These are phyloP conservation scores for Tarenaya hassleriana DNA, from an alignment of 345 rosid genomes.

Conservation along the genomic window DNA sequence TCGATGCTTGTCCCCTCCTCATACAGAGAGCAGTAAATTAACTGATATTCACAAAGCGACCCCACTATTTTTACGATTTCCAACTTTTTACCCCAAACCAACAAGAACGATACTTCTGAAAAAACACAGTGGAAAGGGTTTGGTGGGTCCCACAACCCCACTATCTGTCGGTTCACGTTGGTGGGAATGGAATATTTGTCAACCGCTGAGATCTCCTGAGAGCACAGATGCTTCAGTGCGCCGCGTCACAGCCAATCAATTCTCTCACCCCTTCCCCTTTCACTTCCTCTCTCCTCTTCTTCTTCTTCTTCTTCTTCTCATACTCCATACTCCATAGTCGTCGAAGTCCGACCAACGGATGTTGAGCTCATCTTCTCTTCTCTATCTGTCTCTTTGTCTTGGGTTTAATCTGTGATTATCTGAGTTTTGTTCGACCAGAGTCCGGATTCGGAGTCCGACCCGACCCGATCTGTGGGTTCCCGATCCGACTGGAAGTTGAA, in stretches of 20 bases:
- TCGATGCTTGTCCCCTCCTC: no score
- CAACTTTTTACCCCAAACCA: no score
- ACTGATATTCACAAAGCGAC: no score
- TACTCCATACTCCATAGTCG: constrained; percentile 4
- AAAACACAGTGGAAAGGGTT: constrained; percentile 25
- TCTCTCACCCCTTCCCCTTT: constrained; percentile 11
- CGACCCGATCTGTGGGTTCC: constrained; percentile 32
- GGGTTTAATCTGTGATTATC: background rate
- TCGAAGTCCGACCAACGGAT: constrained; percentile 30
- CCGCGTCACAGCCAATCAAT: constrained; percentile 18
- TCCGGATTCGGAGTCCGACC: constrained; percentile 4
- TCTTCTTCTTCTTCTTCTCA: constrained; percentile 6
- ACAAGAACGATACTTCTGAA: background rate
- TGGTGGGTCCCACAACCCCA: constrained; percentile 27
- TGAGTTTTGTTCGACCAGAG: constrained; percentile 11
- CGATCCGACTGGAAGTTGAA: constrained; percentile 24
- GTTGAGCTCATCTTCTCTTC: constrained; percentile 13
- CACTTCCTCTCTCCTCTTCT: background rate
- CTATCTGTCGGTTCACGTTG: constrained; percentile 27
- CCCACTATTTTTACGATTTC: no score
- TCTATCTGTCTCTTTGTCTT: constrained; percentile 17
- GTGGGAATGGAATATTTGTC: constrained; percentile 27
- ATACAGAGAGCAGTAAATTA: no score
- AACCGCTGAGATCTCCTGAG: constrained; percentile 15
- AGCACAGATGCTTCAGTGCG: constrained; percentile 19